These are phyloP conservation scores for Vigna trinervia DNA, from an alignment of 306 rosid genomes.

Conservation along the genomic window DNA sequence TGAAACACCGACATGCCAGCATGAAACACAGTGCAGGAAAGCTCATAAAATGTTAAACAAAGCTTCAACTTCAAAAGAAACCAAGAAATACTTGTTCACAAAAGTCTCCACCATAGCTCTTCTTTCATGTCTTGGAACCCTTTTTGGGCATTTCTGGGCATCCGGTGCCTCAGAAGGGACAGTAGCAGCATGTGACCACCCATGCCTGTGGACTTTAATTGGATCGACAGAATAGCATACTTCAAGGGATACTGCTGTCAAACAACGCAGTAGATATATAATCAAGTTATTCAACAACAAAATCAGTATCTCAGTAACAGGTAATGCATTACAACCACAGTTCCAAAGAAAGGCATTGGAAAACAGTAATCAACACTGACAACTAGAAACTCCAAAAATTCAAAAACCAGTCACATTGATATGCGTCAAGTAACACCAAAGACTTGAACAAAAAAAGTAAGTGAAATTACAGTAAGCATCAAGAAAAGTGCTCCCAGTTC, in stretches of 20 bases:
- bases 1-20: background rate
- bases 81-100: slow-evolving; percentile 60
- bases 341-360: slow-evolving; percentile 11
- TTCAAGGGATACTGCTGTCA: slow-evolving; percentile 41
- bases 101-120: slow-evolving; percentile 62
- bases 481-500: background rate
- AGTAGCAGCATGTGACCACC: slow-evolving; percentile 56
- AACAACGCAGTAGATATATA: slow-evolving; percentile 30
- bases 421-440: background rate
- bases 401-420: slow-evolving; percentile 1
- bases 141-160: slow-evolving; percentile 43
- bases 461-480: background rate
- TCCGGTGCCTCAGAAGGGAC: slow-evolving; percentile 49
- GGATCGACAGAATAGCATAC: slow-evolving; percentile 37
- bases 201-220: slow-evolving; percentile 46
- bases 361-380: slow-evolving; percentile 10
- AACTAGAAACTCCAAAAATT: slow-evolving; percentile 16
- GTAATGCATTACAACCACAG: slow-evolving; percentile 25
- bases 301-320: background rate
- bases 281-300: slow-evolving; percentile 26
- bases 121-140: slow-evolving; percentile 56
- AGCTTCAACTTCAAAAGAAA: slow-evolving; percentile 32
- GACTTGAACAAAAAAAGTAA: background rate
- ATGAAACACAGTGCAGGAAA: slow-evolving; percentile 21
- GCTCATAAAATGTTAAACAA: slow-evolving; percentile 8